Evolutionary conservation across 192 early-diverging fungal species (phyloP).

Genomic region (Rhizoclosmatium sp.): DNA sequence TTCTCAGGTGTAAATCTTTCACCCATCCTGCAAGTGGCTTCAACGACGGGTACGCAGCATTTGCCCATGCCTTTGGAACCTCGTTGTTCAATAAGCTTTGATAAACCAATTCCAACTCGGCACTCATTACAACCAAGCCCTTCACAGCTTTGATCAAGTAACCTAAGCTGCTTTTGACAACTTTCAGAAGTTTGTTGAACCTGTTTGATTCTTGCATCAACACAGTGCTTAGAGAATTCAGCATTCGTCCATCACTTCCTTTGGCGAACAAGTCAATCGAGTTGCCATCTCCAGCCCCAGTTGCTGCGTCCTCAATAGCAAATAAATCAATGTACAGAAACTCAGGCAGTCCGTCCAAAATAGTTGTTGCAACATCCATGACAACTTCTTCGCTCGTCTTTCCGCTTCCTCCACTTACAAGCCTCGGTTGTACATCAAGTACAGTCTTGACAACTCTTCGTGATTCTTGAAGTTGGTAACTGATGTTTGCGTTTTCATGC

Average conservation of each 20-base stretch:
- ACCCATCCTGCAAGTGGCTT: slow-evolving; percentile 67
- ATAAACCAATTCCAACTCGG: slow-evolving; percentile 65
- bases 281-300: slow-evolving; percentile 18
- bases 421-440: slow-evolving; percentile 65
- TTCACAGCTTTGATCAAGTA: slow-evolving; percentile 65
- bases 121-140: slow-evolving; percentile 68
- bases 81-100: slow-evolving; percentile 66
- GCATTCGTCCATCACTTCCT: slow-evolving; percentile 60
- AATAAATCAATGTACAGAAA: slow-evolving; percentile 54
- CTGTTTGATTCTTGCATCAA: slow-evolving; percentile 59
- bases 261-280: slow-evolving; percentile 56
- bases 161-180: slow-evolving; percentile 55
- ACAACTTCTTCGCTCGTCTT: slow-evolving; percentile 62
- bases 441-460: slow-evolving; percentile 59
- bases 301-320: slow-evolving; percentile 11
- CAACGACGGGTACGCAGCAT: slow-evolving; percentile 62
- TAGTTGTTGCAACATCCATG: slow-evolving; percentile 51
- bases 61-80: slow-evolving; percentile 62
- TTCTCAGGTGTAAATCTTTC: slow-evolving; percentile 61
- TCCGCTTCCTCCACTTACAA: slow-evolving; percentile 53
- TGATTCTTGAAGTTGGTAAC: slow-evolving; percentile 68
- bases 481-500: slow-evolving; percentile 75
- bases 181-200: slow-evolving; percentile 61
- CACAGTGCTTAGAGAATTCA: slow-evolving; percentile 66
- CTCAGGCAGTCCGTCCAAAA: slow-evolving; percentile 59